Base-by-base conservation (phyloP, 805 yeast species). In the Hanseniaspora clermontiae region DNA sequence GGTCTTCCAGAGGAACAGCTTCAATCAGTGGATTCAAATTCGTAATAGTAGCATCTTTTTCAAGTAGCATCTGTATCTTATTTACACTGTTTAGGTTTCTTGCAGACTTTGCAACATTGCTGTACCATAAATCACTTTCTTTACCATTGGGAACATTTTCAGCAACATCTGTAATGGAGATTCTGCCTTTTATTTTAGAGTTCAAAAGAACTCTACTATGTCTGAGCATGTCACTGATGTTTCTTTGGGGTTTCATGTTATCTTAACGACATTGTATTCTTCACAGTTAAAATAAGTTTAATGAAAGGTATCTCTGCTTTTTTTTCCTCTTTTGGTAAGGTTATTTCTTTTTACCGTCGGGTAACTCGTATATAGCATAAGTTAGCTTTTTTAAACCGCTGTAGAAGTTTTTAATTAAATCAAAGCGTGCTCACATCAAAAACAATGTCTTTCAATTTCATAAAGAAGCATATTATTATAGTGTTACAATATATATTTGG, bases 401-500 rank as follows among this genome's bases (percentile, higher is more conserved):
- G 3, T 24, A 24, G 5, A 24, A 24, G 27, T 5, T 24, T n/a
- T 24, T 24, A 24, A 24, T 24, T 24, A 24, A 24, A 24, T 24
- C 27, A 24, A 24, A 24, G n/a, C n/a, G n/a, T n/a, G n/a, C n/a
- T n/a, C n/a, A n/a, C n/a, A n/a, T n/a, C n/a, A n/a, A n/a, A 24
- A 24, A 24, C 27, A 24, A 24, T 24, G 27, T 24, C 5, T 24
- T 24, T 24, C n/a, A 5, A 24, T 24, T 5, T 24, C 27, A 3
- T 24, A 24, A 24, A 24, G 27, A 4, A 24, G 27, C 27, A 24
- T 24, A 24, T 24, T 24, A 24, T 24, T 24, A 24, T 24, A 4
- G 3, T 24, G 27, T 24, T 24, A 24, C 27, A 24, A 24, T 51
- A 80, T 72, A 93, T 29, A 36, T 10, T 12, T 6, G 2, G 10